phyloP scores from a whole-genome alignment of 768 basidiomycete genomes.

The Lactarius deliciosus region DNA sequence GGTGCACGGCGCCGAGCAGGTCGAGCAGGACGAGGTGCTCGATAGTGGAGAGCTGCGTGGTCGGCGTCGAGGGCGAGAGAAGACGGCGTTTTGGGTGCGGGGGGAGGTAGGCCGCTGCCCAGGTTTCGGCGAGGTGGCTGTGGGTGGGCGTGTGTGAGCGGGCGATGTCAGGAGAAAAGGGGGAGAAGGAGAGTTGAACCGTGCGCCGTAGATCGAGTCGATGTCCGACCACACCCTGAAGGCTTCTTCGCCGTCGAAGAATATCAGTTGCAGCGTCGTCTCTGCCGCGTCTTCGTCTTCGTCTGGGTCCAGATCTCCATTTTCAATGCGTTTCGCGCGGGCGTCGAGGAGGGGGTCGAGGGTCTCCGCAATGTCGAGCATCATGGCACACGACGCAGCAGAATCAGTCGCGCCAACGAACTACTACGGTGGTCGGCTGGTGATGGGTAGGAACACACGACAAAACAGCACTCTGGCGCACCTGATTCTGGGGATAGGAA shows the following conservation, averaged over 20 bases:
- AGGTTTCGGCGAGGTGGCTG: slow-evolving; percentile 87
- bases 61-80: slow-evolving; percentile 41
- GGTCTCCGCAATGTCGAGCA: slow-evolving; percentile 88
- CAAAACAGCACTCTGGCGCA: slow-evolving; percentile 36
- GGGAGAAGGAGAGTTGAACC: slow-evolving; percentile 51
- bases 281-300: slow-evolving; percentile 80
- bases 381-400: slow-evolving; percentile 90
- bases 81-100: slow-evolving; percentile 61
- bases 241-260: slow-evolving; percentile 98
- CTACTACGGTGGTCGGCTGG: slow-evolving; percentile 42
- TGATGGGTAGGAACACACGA: not conserved
- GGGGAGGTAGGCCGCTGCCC: slow-evolving; percentile 67
- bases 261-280: slow-evolving; percentile 87
- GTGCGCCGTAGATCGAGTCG: slow-evolving; percentile 94
- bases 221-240: slow-evolving; percentile 84
- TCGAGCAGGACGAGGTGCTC: slow-evolving; percentile 93
- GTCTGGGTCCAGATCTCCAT: slow-evolving; percentile 48
- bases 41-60: slow-evolving; percentile 71
- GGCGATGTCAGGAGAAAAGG: not conserved
- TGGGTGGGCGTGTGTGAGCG: not conserved
- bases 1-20: slow-evolving; percentile 77
- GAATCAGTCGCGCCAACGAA: slow-evolving; percentile 98
- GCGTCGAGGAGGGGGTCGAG: slow-evolving; percentile 70
- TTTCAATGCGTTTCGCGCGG: slow-evolving; percentile 53
- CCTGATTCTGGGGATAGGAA: slow-evolving; percentile 70